These are phyloP conservation scores for Chalciporus piperatus DNA, from an alignment of 768 basidiomycete species.

Conservation along the genomic window DNA sequence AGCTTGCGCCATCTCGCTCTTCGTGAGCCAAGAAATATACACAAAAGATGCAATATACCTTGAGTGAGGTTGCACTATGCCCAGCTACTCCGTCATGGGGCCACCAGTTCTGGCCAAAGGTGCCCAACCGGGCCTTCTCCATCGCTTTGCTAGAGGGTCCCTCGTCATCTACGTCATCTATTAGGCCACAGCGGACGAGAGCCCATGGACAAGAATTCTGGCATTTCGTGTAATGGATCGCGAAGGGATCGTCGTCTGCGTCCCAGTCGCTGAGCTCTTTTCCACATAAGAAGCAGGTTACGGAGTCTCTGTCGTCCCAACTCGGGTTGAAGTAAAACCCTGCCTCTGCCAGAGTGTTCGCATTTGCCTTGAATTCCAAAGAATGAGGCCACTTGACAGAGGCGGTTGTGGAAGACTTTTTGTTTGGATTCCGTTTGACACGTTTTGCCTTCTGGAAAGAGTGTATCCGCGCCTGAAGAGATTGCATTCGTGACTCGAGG, in stretches of 20 bases:
- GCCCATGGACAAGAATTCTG: conserved; percentile 77
- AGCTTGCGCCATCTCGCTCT: conserved; percentile 70
- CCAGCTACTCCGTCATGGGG: conserved; percentile 60
- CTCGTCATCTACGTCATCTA: conserved; percentile 51
- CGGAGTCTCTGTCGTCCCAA: conserved; percentile 66
- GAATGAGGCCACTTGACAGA: conserved; percentile 82
- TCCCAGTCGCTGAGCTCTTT: conserved; percentile 88
- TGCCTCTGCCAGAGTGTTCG: conserved; percentile 76
- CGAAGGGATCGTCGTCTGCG: conserved; percentile 78
- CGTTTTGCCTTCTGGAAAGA: conserved; percentile 68
- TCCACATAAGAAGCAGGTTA: conserved; percentile 80
- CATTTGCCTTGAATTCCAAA: conserved; percentile 58
- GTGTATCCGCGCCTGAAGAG: conserved; percentile 54
- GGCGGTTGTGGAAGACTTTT: conserved; percentile 42
- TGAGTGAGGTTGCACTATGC: conserved; percentile 70
- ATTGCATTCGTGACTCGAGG: conserved; percentile 43
- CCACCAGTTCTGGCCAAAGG: conserved; percentile 76
- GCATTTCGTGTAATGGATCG: conserved; percentile 76
- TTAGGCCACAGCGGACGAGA: conserved; percentile 67
- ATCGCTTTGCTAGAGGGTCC: conserved; percentile 65
- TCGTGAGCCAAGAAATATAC: not conserved
- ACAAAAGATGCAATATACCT: conserved; percentile 38
- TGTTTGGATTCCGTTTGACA: conserved; percentile 49
- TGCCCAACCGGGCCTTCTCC: conserved; percentile 69
- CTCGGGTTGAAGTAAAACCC: conserved; percentile 85